Evolutionary conservation across 441 rosid genomes (phyloP), one percentile per base, ranked within the genome.

Genomic region (Theobroma grandiflorum): DNA sequence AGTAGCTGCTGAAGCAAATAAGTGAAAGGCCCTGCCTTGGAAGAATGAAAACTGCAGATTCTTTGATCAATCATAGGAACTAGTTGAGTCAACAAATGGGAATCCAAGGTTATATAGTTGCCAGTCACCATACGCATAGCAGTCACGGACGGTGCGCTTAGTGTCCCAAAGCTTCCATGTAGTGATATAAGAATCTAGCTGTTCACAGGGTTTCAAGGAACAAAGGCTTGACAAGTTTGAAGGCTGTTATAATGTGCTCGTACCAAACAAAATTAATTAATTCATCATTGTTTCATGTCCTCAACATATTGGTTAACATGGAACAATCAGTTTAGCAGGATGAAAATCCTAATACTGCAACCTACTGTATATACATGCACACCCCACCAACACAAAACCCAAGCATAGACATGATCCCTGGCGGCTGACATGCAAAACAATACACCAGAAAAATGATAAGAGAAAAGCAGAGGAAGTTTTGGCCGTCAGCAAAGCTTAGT

Each of bases 401-500:
- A 7, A 61, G 5, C 9, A 61, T 26, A 8, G 8, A 20, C 11
- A 58, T 58, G 1, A 20, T 58, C 59, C 59, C 49, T 53, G 3
- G 18, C 5, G 5, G 20, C 59, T 53, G 5, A n/a, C 59, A n/a
- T 15, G 59, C 59, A 53, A 22, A 58, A 8, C 8, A 58, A 58
- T 58, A 20, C 22, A 20, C 63, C 6, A 57, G 0, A 57, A 57
- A 22, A 22, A 58, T 20, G 63, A 35, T 18, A 61, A n/a, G 20
- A 57, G 26, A 57, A 18, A 57, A 40, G 43, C 22, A n/a, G 11
- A 57, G 31, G 31, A 20, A 7, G 33, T 35, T 47, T 20, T 47
- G 14, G 84, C 77, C 73, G 77, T 59, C 3, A 55, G 73, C 78
- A 42, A 49, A 78, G 35, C 15, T 2, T 53, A 9, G 72, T 42